phyloP scores from a whole-genome alignment of 768 basidiomycete genomes.

The Mycena venus region DNA sequence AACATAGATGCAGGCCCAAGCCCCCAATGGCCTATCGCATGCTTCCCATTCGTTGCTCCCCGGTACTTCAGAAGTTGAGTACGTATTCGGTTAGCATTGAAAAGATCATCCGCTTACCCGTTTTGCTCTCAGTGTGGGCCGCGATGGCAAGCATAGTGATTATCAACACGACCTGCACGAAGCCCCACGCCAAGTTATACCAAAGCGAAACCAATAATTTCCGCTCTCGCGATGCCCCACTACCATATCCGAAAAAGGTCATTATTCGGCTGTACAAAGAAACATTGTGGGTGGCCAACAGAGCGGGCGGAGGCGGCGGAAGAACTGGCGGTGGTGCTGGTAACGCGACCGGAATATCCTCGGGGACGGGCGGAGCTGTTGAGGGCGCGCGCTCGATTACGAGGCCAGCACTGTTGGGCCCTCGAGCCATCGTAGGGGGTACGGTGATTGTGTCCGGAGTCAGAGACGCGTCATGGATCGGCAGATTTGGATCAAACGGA shows the following conservation, averaged over 20 bases:
- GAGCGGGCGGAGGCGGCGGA: constrained; percentile 24
- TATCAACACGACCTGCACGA: constrained; percentile 67
- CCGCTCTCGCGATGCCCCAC: constrained; percentile 60
- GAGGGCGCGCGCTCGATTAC: constrained; percentile 14
- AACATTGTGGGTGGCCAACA: constrained; percentile 42
- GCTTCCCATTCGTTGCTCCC: constrained; percentile 62
- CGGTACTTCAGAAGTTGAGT: constrained; percentile 21
- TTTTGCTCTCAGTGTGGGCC: constrained; percentile 58
- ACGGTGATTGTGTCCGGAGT: background rate
- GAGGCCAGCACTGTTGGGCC: constrained; percentile 12
- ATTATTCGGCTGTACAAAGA: constrained; percentile 47
- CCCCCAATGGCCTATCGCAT: constrained; percentile 67
- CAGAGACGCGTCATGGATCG: constrained; percentile 13
- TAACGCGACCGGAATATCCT: constrained; percentile 33
- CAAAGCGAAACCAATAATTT: constrained; percentile 63
- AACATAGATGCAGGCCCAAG: constrained; percentile 71
- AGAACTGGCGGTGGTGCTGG: background rate
- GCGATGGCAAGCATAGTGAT: constrained; percentile 61
- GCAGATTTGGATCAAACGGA: constrained; percentile 11
- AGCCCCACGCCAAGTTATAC: constrained; percentile 58
- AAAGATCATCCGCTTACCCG: constrained; percentile 20
- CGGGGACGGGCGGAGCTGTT: constrained; percentile 32
- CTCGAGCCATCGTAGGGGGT: background rate
- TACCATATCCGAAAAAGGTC: constrained; percentile 64
- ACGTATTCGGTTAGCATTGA: no score